Evolutionary conservation across 2,329 filamentous ascomycete genomes (phyloP), one percentile per base, ranked within the genome.

Genomic region (Pestalotiopsis sp.): DNA sequence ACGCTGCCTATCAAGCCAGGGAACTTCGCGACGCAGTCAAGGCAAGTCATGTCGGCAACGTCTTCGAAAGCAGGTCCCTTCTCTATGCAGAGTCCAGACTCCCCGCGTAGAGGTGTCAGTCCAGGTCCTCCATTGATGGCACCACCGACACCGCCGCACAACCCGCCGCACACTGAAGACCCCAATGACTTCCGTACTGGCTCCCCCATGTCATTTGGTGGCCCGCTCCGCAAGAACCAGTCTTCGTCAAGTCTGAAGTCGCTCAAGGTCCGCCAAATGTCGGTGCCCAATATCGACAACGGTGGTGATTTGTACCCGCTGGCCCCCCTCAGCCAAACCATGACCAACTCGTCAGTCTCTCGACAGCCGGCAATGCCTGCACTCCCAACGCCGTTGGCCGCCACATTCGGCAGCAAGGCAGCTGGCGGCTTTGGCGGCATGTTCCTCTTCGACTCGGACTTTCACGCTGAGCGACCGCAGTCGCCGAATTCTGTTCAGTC

Each of bases 381-480:
- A 1, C 76, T 93, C 26, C 91, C 92, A 10, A 93, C 92, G 2
- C 90, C 92, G 13, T 85, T 90, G 48, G 85, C 86, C 0, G 82
- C 88, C 10, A 85, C 88, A 1, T 92, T 92, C 72, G 83, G 83
- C 30, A 87, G 89, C 13, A 84, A 85, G 60, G 78, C 85, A 67
- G 82, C 86, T 67, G 86, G 86, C 10, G 84, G 86, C 17, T 81
- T 90, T 39, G 86, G 91, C 26, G 93, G 92, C 5, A 83, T 95
- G 67, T 90, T 94, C 75, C 84, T 98, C 1, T 97, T 98, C 74
- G 94, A 97, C 70, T 93, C 88, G 72, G 88, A 93, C 70, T 92
- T 97, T 57, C 92, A 95, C 76, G 90, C 90, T 5, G 72, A 75
- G 10, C 84, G 81, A 3, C 88, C 86, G 2, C 83, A 81, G 35